Base-by-base conservation (phyloP, 78 protist species). In the Corallochytrium limacisporum region DNA sequence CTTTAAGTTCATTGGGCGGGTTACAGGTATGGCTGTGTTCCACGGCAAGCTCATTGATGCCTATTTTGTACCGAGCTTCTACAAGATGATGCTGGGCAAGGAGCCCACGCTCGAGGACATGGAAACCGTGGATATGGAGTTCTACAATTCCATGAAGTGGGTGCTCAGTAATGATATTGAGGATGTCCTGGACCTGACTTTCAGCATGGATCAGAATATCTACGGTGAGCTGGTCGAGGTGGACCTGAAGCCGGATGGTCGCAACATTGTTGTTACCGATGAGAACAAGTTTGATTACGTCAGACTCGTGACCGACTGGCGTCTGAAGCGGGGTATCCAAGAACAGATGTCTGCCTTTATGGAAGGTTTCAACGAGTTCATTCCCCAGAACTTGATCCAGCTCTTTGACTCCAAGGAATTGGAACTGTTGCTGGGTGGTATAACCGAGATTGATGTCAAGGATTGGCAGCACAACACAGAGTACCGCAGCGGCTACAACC, bases 371-470 rank as follows among this genome's bases (percentile, higher is more conserved):
- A 65, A 42, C 49, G 74, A 63, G n/a, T 12, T 83, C 54, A 65
- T 83, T 12, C 81, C 88, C 20, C 63, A 57, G 63, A 33, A 57
- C 32, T 13, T 57, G n/a, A 28, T 57, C 0, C 26, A 57, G 42
- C 26, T 57, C 16, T 57, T 57, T 39, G 63, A 57, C 32, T 33
- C 26, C 28, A 57, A 57, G 32, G 63, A 57, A 39, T 20, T 57
- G 0, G 63, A 65, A 53, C 81, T 93, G n/a, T 75, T 91, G 22
- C 82, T 88, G 12, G 10, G 54, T 33, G 91, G 91, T n/a, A 36
- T 88, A 26, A 80, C 92, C n/a, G 87, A 75, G 22, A 81, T 91
- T 20, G 93, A 91, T 42, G 62, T 84, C 29, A 83, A 79, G 26
- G 96, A 91, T 55, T 70, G 75, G 62, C 32, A 69, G 18, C 44